Conservation (phyloP, 2,329 filamentous ascomycete genomes). For the Eutypella sp. region DNA sequence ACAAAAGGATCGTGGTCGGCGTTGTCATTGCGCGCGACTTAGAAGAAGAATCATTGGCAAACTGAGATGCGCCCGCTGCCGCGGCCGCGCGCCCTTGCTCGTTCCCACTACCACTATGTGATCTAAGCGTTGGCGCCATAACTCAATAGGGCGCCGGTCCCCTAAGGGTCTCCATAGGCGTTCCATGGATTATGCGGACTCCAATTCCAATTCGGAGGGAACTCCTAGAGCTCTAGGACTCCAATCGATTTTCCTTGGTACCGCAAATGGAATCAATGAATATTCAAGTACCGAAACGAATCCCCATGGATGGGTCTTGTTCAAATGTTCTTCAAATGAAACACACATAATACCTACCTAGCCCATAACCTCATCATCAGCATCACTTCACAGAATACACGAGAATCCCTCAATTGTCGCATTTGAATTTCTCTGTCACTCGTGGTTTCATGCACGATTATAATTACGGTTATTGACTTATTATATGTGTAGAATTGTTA, state of each 20-base stretch:
- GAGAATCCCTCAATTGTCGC: too few species aligned
- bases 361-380: not conserved
- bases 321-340: not conserved
- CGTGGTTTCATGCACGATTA: not conserved
- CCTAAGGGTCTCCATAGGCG: too few species aligned
- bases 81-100: not conserved
- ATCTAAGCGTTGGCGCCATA: not conserved
- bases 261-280: too few species aligned
- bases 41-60: too few species aligned
- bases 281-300: too few species aligned
- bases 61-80: not conserved
- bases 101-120: conserved; percentile 1
- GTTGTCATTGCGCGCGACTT: conserved; percentile 9
- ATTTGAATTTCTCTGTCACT: not conserved
- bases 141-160: not conserved
- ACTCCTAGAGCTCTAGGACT: too few species aligned
- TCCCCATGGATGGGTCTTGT: not conserved
- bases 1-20: conserved; percentile 13
- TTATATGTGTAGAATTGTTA: conserved; percentile 41
- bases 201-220: not conserved
- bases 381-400: too few species aligned
- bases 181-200: too few species aligned
- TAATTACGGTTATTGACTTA: conserved; percentile 2
- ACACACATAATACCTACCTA: too few species aligned
- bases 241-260: too few species aligned